Conservation (phyloP, 108 stramenopile genomes). For the Conticribra weissflogii region DNA sequence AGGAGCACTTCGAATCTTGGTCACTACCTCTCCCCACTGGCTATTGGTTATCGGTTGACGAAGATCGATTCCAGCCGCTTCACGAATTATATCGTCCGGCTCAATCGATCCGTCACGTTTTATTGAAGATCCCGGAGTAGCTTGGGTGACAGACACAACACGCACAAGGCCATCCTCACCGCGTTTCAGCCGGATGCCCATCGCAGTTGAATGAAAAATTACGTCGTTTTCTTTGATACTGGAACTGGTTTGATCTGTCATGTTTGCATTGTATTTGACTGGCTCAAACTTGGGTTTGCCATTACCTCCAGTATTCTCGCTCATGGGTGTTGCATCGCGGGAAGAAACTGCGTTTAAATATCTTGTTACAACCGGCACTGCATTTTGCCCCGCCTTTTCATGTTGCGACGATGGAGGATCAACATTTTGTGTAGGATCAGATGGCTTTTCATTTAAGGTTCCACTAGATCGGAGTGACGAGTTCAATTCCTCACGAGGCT, state of each 20-base stretch:
- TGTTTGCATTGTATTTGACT: not conserved
- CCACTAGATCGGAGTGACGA: no score
- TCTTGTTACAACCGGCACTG: conserved; percentile 2
- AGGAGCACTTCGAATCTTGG: conserved; percentile 38
- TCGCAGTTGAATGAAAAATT: conserved; percentile 42
- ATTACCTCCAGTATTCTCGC: no score
- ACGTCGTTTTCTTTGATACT: conserved; percentile 24
- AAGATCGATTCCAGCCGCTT: conserved; percentile 45
- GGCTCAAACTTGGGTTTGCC: no score
- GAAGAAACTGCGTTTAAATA: not conserved
- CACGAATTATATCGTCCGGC: conserved; percentile 35
- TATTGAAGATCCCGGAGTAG: conserved; percentile 34
- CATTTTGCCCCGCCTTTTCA: not conserved
- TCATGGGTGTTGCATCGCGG: not conserved
- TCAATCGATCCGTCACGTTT: conserved; percentile 38
- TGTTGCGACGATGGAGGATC: no score
- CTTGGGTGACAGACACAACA: conserved; percentile 45
- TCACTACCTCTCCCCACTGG: conserved; percentile 45
- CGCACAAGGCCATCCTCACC: conserved; percentile 50
- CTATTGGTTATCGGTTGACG: conserved; percentile 39
- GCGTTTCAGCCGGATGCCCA: conserved; percentile 48
- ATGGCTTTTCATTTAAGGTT: no score
- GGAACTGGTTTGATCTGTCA: not conserved
- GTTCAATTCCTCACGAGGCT: no score
- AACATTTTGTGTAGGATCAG: no score